Base-by-base conservation (phyloP, 2,329 filamentous ascomycete species). In the Aureobasidium sp. region DNA sequence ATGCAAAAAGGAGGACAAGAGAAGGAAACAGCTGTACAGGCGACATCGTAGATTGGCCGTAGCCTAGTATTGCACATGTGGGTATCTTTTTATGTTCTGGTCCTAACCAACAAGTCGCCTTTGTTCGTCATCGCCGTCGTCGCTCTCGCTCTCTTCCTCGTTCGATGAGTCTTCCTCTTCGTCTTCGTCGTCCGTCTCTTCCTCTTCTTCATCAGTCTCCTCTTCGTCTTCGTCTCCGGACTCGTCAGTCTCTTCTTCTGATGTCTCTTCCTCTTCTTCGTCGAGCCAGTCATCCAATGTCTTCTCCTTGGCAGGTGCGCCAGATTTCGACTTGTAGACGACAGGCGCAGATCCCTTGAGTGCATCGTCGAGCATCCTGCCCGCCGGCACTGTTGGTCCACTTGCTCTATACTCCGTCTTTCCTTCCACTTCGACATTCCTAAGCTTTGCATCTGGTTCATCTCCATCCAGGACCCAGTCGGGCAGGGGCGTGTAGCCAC, bases 271-370 rank as follows among this genome's bases (percentile, higher is more conserved):
- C 17, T 85, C 84, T 47, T 84, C 85, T 70, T 91, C 89, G 5
- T 87, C 91, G 62, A 97, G 79, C 92, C 94, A 97, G 72, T 96
- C 91, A 77, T 97, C 91, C 65, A 99, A 77, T 22, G 87, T 90
- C 82, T 96, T 96, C 44, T 85, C 84, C 57, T 86, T 74, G 17
- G 70, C 64, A 55, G 69, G 58, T 64, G 72, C 64, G 55, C 67
- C 68, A 0, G 83, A 74, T 69, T 86, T 86, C 15, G 76, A 77
- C 17, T 47, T 82, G n/a, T 62, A 62, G 17, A 27, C 20, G 5
- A 56, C 31, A 42, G 72, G 75, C 9, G 74, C 75, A 67, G 74
- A 66, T 71, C 74, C 69, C 59, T 74, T 62, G 74, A 76, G 77
- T 1, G 82, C 84, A 25, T 82, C 82, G 67, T 90, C 87, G 47